Evolutionary conservation across 192 early-diverging fungal species (phyloP).

Genomic region (Neocallimastix lanati): DNA sequence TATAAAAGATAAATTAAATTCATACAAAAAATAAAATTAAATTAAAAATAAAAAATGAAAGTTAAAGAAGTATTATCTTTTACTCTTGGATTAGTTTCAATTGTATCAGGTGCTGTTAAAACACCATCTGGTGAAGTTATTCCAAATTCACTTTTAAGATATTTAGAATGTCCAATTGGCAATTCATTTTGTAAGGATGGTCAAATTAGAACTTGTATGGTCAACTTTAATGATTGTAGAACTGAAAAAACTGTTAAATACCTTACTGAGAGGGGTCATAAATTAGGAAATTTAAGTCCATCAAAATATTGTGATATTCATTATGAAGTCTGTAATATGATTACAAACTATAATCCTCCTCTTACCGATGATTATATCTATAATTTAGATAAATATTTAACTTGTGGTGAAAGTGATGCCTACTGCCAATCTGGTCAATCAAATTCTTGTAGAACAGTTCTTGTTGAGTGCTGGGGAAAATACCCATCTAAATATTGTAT

Average conservation of each 20-base stretch:
- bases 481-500: too few relatives aligned
- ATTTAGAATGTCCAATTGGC: neutral
- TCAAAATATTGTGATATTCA: neutral
- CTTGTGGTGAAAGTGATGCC: too few relatives aligned
- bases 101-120: too few relatives aligned
- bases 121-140: neutral
- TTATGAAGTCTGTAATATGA: neutral
- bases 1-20: too few relatives aligned
- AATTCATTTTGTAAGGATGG: neutral
- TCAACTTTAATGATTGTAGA: neutral
- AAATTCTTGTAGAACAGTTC: too few relatives aligned
- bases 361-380: neutral
- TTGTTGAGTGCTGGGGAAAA: too few relatives aligned
- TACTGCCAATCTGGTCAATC: too few relatives aligned
- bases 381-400: neutral
- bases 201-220: neutral
- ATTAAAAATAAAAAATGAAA: too few relatives aligned
- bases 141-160: neutral
- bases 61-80: too few relatives aligned
- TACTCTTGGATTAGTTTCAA: too few relatives aligned
- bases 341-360: neutral
- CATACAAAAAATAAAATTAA: too few relatives aligned
- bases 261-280: neutral
- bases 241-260: neutral
- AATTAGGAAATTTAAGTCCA: neutral